Base-by-base conservation (phyloP, 192 early-diverging fungal genomes). In the Rhizophagus clarus region DNA sequence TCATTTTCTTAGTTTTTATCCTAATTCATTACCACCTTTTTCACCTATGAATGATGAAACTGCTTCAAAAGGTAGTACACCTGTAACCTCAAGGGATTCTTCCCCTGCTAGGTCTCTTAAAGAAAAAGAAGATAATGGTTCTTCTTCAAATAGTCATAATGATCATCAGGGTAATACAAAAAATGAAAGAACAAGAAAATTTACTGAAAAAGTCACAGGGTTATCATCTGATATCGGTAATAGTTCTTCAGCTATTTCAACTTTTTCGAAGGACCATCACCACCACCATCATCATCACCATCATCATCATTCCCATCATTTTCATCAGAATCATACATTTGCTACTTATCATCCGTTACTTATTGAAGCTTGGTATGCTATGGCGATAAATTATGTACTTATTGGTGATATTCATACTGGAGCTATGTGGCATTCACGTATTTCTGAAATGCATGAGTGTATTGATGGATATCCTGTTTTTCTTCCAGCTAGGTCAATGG, bases 401-500 rank as follows among this genome's bases (percentile, higher is more conserved):
- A 20, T 75, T 32, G 74, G 74, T 24, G 74, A 75, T 34, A 22
- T 75, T 62, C 74, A 56, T 29, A 62, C 32, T 28, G 74, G 45
- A 10, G 60, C 74, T 61, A 60, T 75, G 22, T 75, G 74, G 74
- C 74, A 75, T 32, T 10, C 74, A 24, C 74, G 74, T n/a, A 75
- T 62, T 34, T 22, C 74, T 1, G 74, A 75, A 32, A 61, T 75
- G 74, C 74, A 75, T 61, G 74, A 75, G 26, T 75, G 60, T 32
- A 75, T 75, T 61, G 74, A 75, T 62, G 74, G 74, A 29, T 75
- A 75, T 79, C 77, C 77, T 10, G 77, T 79, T 24, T 79, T 79
- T 56, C 77, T 79, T 72, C 77, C 77, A 47, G 77, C 77, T 2
- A 31, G 77, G 45, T 79, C 77, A 68, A 79, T 79, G 77, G 77